phyloP scores from a whole-genome alignment of 768 basidiomycete species.

The Hygrocybe punicea region DNA sequence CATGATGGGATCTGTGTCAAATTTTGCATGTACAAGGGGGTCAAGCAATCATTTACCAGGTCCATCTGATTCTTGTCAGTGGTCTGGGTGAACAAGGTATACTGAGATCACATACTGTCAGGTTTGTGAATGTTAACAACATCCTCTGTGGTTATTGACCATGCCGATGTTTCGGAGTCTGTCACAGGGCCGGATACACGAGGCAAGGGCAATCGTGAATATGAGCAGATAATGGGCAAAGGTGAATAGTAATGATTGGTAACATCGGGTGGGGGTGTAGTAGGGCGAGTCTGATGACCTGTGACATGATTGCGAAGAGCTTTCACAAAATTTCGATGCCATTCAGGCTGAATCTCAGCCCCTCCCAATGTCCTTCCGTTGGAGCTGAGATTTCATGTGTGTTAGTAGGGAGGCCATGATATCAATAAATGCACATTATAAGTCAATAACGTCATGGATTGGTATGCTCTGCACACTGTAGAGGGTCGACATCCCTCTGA shows the following conservation, averaged over 20 bases:
- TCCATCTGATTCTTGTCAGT: background rate
- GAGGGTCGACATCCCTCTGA: too few relatives aligned
- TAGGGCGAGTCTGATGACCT: background rate
- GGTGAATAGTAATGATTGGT: background rate
- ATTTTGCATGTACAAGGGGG: background rate
- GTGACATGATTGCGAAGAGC: background rate
- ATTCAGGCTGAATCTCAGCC: background rate
- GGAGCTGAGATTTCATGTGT: background rate
- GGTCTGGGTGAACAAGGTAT: background rate
- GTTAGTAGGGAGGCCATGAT: background rate
- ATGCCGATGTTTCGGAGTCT: background rate
- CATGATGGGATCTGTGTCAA: background rate
- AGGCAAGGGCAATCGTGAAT: background rate
- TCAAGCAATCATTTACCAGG: background rate
- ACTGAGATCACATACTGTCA: background rate
- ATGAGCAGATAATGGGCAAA: background rate
- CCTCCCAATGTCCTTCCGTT: too few relatives aligned
- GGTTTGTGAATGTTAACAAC: background rate
- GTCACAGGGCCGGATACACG: too few relatives aligned
- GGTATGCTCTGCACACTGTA: background rate
- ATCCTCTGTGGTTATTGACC: background rate
- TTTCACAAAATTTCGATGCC: background rate
- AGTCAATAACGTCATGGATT: background rate
- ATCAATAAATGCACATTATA: background rate
- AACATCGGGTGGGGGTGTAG: background rate